Evolutionary conservation across 192 early-diverging fungal genomes (phyloP).

Genomic region (Rhizoclosmatium globosum): DNA sequence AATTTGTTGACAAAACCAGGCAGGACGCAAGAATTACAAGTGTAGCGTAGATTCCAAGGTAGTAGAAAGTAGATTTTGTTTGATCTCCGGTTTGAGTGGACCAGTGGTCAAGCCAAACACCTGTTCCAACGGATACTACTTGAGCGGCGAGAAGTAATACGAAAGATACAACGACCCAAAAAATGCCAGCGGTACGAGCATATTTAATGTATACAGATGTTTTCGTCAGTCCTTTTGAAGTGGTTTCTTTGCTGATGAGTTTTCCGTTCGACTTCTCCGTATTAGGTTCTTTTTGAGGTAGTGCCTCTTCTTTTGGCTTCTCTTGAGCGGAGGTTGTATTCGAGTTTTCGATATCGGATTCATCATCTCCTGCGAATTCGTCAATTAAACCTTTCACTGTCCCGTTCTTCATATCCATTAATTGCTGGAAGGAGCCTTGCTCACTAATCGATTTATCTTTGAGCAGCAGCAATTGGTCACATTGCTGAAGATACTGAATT

Average conservation of each 20-base stretch:
- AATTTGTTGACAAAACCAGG: slow-evolving; percentile 7
- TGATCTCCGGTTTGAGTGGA: background rate
- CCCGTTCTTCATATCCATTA: slow-evolving; percentile 32
- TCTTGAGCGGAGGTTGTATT: background rate
- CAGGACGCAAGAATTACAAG: slow-evolving; percentile 47
- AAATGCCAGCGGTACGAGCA: slow-evolving; percentile 68
- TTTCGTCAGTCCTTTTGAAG: slow-evolving; percentile 75
- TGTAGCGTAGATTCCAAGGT: slow-evolving; percentile 66
- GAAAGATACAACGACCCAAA: slow-evolving; percentile 59
- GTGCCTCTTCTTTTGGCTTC: too few species aligned
- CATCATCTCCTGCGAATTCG: slow-evolving; percentile 25
- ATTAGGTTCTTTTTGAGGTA: background rate
- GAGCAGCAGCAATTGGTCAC: slow-evolving; percentile 43
- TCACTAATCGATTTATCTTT: slow-evolving; percentile 49
- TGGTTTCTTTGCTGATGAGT: slow-evolving; percentile 75
- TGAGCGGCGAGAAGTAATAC: slow-evolving; percentile 43
- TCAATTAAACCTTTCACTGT: slow-evolving; percentile 18
- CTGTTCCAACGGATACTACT: slow-evolving; percentile 10
- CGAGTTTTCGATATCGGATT: background rate
- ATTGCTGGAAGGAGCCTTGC: slow-evolving; percentile 41
- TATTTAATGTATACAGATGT: slow-evolving; percentile 76
- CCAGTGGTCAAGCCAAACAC: slow-evolving; percentile 35
- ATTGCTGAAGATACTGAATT: slow-evolving; percentile 40
- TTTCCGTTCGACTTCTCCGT: slow-evolving; percentile 14
- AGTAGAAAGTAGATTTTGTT: slow-evolving; percentile 37